phyloP scores from a whole-genome alignment of 164 flowering plant genomes.

The Umbellularia californica region DNA sequence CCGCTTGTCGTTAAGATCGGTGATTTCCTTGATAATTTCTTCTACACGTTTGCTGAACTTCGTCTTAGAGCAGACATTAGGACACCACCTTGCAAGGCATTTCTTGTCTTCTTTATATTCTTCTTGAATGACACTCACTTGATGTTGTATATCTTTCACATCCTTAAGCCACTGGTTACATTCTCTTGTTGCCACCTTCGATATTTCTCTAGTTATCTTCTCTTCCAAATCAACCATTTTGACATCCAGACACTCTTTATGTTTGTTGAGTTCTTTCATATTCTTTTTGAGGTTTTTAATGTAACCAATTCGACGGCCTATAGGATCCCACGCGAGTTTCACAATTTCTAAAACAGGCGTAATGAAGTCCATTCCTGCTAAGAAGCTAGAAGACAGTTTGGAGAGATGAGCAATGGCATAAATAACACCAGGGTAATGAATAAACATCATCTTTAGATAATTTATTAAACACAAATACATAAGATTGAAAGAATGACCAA shows the following conservation, averaged over 20 bases:
- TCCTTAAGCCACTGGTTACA: constrained; percentile 1
- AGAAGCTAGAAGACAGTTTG: neutral
- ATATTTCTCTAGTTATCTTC: neutral
- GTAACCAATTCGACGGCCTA: too few species aligned
- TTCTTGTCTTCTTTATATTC: neutral
- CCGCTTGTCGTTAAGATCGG: too few species aligned
- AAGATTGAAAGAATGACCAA: too few species aligned
- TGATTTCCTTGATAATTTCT: too few species aligned
- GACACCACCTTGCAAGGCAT: neutral
- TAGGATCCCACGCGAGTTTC: neutral
- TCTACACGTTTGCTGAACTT: too few species aligned
- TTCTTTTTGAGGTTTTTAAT: neutral
- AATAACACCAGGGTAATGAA: too few species aligned
- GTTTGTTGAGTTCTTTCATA: neutral
- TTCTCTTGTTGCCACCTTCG: neutral
- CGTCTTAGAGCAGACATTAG: too few species aligned
- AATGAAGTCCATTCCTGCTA: neutral
- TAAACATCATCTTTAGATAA: too few species aligned
- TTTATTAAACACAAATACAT: too few species aligned
- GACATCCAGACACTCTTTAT: neutral
- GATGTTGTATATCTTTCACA: neutral
- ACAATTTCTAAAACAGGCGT: neutral
- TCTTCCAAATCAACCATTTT: neutral
- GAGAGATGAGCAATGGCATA: too few species aligned
- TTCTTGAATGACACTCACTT: neutral